Evolutionary conservation across 305 asterid species (phyloP).

Genomic region (Fraxinus angustifolia): DNA sequence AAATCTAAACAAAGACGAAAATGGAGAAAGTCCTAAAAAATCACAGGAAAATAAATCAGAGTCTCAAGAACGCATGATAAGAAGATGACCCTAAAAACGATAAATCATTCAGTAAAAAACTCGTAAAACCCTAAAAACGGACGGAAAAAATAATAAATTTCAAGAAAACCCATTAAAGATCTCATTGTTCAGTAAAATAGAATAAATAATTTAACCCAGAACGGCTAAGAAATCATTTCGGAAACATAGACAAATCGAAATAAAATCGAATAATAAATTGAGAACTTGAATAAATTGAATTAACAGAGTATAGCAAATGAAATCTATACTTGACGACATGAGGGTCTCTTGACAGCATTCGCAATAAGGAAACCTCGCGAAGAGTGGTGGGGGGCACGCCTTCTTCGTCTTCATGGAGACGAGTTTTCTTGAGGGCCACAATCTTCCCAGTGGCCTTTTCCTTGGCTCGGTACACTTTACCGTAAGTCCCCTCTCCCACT

Average conservation of each 20-base stretch:
- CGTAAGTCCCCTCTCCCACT: slow-evolving; percentile 98
- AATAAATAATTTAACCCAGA: background rate
- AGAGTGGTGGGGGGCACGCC: slow-evolving; percentile 87
- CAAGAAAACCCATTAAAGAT: background rate
- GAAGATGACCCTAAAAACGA: background rate
- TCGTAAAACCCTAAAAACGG: background rate
- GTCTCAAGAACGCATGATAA: background rate
- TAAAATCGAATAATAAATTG: background rate
- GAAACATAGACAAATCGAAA: background rate
- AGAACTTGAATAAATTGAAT: background rate
- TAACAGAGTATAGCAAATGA: background rate
- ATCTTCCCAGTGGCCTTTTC: slow-evolving; percentile 90
- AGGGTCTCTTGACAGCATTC: slow-evolving; percentile 81
- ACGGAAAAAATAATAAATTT: background rate
- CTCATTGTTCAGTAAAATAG: background rate
- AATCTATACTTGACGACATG: slow-evolving; percentile 64
- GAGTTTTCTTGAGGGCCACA: slow-evolving; percentile 89
- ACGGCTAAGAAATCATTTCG: background rate
- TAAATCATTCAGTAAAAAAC: background rate
- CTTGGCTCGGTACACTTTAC: slow-evolving; percentile 88
- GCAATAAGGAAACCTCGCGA: slow-evolving; percentile 70
- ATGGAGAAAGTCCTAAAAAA: background rate
- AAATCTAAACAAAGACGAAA: background rate
- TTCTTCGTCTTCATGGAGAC: slow-evolving; percentile 87
- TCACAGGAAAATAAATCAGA: background rate